Base-by-base conservation (phyloP, 495 filamentous ascomycete species). In the Neurospora sp. region DNA sequence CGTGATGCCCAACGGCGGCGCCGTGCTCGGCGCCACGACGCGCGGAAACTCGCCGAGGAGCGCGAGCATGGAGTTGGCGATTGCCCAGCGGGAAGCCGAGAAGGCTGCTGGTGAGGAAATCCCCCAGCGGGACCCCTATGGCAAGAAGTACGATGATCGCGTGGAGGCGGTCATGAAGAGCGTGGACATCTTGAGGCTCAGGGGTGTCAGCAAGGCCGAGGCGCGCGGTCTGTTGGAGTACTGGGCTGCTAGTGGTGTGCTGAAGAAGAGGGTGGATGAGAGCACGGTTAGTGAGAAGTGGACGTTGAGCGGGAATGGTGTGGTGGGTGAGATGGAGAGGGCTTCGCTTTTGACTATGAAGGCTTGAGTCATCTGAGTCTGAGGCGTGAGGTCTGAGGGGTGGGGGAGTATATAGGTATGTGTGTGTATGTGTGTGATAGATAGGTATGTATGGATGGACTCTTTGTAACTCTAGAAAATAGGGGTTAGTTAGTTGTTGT, bases 201-300 rank as follows among this genome's bases (percentile, higher is more conserved):
- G 82, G 38, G 91, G 92, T 5, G 71, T 98, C 73, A 91, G 84
- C 71, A 93, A 89, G 78, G 81, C 84, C 31, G 94, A 98, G 83
- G 90, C 94, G 44, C 87, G 91, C 70, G 86, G 88, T 1, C 83
- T 96, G 75, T 89, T 98, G 89, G 96, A 98, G 85, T 98, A 98
- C 82, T 98, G 94, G 83, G 94, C 93, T 4, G 87, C 85, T 35
- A 97, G 93, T 80, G 96, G 96, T 20, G 83, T 98, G 76, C 79
- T 96, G 77, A 87, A 91, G 70, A 80, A 87, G 71, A 83, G 80
- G 61, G 85, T 97, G 53, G 90, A 91, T 75, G 91, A 95, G 79
- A 82, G 83, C 74, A 87, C 86, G 74, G 93, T 98, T 39, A 85
- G 86, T 45, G 93, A 97, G 86, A 93, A 92, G 84, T 97, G 93